Evolutionary conservation across 495 filamentous ascomycete species (phyloP).

Genomic region (Penicillium pulvis): DNA sequence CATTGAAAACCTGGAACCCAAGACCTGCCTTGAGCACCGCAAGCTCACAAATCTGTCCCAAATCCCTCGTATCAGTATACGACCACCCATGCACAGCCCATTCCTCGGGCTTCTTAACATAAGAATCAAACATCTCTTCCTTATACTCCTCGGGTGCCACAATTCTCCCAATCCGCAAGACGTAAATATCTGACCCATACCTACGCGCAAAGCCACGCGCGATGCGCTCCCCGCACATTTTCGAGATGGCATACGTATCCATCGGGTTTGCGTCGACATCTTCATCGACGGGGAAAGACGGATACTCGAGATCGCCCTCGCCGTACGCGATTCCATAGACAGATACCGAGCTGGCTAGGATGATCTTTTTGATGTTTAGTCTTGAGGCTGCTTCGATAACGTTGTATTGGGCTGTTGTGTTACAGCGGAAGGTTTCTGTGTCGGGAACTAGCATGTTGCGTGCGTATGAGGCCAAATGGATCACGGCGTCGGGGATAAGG

Average conservation of each 20-base stretch:
- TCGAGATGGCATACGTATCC: constrained; percentile 61
- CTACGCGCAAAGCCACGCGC: constrained; percentile 57
- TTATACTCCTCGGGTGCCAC: constrained; percentile 62
- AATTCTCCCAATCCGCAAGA: constrained; percentile 58
- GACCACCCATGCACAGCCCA: constrained; percentile 60
- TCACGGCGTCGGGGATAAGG: constrained; percentile 56
- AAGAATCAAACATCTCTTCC: constrained; percentile 45
- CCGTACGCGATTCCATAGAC: constrained; percentile 62
- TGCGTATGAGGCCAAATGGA: constrained; percentile 62
- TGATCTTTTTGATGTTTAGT: constrained; percentile 61
- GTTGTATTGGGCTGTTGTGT: constrained; percentile 57
- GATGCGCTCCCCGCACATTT: constrained; percentile 58
- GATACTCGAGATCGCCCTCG: constrained; percentile 57
- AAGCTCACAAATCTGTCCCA: constrained; percentile 60
- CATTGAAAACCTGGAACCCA: constrained; percentile 64
- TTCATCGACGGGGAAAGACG: constrained; percentile 59
- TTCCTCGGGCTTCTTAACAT: constrained; percentile 48
- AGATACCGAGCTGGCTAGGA: constrained; percentile 58
- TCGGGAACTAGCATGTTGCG: constrained; percentile 65
- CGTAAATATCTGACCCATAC: constrained; percentile 60
- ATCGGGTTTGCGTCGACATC: constrained; percentile 55
- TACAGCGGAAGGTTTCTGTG: constrained; percentile 58
- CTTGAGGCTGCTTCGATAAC: constrained; percentile 63
- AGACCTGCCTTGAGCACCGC: constrained; percentile 50
- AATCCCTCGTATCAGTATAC: constrained; percentile 61